Base-by-base conservation (phyloP, 164 flowering plant genomes). In the Nymphaea colorata region DNA sequence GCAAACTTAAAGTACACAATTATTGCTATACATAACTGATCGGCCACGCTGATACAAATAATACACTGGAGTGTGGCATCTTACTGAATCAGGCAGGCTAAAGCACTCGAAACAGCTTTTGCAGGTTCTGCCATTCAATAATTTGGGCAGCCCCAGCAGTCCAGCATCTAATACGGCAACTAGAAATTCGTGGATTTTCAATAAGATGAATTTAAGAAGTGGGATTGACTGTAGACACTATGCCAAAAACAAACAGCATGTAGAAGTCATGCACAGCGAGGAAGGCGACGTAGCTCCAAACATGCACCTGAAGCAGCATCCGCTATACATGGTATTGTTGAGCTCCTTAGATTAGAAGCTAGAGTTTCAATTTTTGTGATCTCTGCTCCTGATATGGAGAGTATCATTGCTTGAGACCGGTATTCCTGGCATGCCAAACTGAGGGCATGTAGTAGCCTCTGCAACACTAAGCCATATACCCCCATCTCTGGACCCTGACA, bases 401-500 rank as follows among this genome's bases (percentile, higher is more conserved):
- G 64, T 71, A 90, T 94, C 93, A 94, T 90, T 41, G 85, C 82
- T n/a, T 90, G 95, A 14, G 81, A 80, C 73, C 85, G 42, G 68
- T 88, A 94, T 43, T 86, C 89, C 71, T 84, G 73, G 66, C 96
- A 91, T 25, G 99, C 75, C 73, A 82, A 91, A 42, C 90, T 93
- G 70, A 91, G 77, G 61, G 91, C 83, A 77, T 88, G 90, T 70
- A 94, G 77, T 71, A 88, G 73, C 61, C 93, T 72, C 74, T 66
- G 81, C 79, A 93, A 68, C 68, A 84, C 71, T 68, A 87, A 64
- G 64, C 74, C 67, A 47, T 83, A 68, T 14, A 59, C 66, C 42
- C 74, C 83, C 16, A 6, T 10, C 41, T 61, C 64, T 61, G 64
- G 42, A 17, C 64, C 64, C 12, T 61, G 41, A 17, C 42, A 61